Evolutionary conservation across 2,329 filamentous ascomycete genomes (phyloP), one percentile per base, ranked within the genome.

Genomic region (Trichothecium roseum): DNA sequence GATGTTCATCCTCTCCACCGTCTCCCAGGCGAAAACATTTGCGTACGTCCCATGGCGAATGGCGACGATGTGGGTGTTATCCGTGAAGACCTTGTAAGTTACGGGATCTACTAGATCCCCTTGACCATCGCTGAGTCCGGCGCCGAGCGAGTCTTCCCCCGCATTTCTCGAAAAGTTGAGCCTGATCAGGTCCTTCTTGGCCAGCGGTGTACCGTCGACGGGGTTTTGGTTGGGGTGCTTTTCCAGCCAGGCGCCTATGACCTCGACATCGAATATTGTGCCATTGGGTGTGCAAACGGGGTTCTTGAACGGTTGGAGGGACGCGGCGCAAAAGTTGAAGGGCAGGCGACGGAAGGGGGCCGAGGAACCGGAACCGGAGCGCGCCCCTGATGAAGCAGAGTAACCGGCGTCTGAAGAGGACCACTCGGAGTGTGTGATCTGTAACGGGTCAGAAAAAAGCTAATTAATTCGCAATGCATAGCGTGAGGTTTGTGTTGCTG

Each of bases 371-470:
- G 69, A 59, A 54, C 72, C 56, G 38, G 81, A 74, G 47, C 77
- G 78, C 37, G 80, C 70, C 48, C 83, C 83, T 18, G 73, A 80
- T 54, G 79, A 88, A 46, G 87, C 86, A 22, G 84, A 83, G 61
- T 84, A 95, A 40, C 20, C 20, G 10, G 85, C 79, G 59, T 95
- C 88, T 32, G 81, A 78, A 5, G 87, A 94, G 7, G 86, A 81
- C 91, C 91, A 98, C 69, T 98, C 91, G 28, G 85, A 93, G 64
- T 98, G 93, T 37, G 91, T 98, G 53, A 98, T 98, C 57, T 65
- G 37, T 17, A 13, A 12, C 13, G 18, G 20, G 27, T 36, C 30
- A 34, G 30, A 34, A 22, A 40, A 32, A 13, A 29, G 34, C 35
- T 4, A 7, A 22, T 38, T 36, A 37, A 6, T 10, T 8, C 9